phyloP scores from a whole-genome alignment of 1,139 yeast genomes.

The Protomyces lactucae-debilis region DNA sequence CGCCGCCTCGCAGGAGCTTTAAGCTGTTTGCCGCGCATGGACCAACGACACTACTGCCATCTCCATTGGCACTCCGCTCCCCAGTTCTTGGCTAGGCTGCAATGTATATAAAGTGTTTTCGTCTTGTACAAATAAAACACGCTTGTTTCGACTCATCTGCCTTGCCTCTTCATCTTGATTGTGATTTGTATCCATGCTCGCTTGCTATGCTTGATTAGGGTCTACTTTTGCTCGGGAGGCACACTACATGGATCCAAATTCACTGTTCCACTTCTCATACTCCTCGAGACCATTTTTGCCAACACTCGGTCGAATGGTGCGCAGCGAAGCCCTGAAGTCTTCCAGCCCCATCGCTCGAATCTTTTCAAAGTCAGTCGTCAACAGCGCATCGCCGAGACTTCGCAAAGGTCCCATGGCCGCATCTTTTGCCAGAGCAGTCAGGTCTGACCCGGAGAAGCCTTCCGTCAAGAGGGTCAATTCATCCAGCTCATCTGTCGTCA shows the following conservation, averaged over 20 bases:
- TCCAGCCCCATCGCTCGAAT: slow-evolving; percentile 71
- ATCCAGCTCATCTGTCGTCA: slow-evolving; percentile 59
- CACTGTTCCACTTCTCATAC: slow-evolving; percentile 68
- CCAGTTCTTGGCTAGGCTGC: not conserved
- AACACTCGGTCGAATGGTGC: slow-evolving; percentile 87
- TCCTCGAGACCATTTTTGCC: slow-evolving; percentile 72
- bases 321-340: slow-evolving; percentile 74
- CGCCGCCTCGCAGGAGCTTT: slow-evolving; percentile 35
- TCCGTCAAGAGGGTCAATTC: slow-evolving; percentile 60
- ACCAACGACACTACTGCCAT: no score
- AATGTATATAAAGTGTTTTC: not conserved
- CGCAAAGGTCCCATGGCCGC: slow-evolving; percentile 98
- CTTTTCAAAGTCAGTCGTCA: slow-evolving; percentile 78
- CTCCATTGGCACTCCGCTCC: no score
- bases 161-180: not conserved
- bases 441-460: slow-evolving; percentile 89
- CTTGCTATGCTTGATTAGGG: not conserved
- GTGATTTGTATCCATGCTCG: not conserved
- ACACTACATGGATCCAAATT: slow-evolving; percentile 12
- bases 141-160: not conserved
- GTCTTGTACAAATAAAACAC: not conserved
- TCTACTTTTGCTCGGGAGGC: not conserved
- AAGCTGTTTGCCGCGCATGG: slow-evolving; percentile 5
- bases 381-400: slow-evolving; percentile 78
- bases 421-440: slow-evolving; percentile 92